Percentiles rank a stretch among this genome's conserved stretches.
Conservation (phyloP, 495 filamentous ascomycete species). For the Xylaria telfairii region DNA sequence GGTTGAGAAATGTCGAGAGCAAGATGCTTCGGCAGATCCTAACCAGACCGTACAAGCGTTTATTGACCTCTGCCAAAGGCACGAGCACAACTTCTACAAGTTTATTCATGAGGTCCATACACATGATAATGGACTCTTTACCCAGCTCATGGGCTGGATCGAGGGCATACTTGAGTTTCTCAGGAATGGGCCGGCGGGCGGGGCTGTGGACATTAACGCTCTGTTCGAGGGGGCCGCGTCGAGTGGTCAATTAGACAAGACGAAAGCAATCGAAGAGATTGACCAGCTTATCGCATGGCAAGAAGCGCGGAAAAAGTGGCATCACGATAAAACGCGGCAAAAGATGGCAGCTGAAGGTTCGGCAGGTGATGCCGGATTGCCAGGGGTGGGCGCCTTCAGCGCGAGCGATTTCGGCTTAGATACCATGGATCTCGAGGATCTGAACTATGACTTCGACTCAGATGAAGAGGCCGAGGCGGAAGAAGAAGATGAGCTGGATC, state of each 20-base stretch:
- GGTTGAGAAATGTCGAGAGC: slow-evolving; percentile 85
- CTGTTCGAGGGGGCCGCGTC: slow-evolving; percentile 80
- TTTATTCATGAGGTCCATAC: slow-evolving; percentile 97
- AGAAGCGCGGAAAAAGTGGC: slow-evolving; percentile 92
- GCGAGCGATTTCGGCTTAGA: slow-evolving; percentile 88
- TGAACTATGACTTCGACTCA: slow-evolving; percentile 76
- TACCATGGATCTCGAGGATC: slow-evolving; percentile 83
- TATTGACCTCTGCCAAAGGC: slow-evolving; percentile 94
- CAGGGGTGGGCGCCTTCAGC: slow-evolving; percentile 63
- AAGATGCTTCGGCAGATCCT: slow-evolving; percentile 91
- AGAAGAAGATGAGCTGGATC: slow-evolving; percentile 80
- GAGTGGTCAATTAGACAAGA: slow-evolving; percentile 68
- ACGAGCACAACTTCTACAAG: slow-evolving; percentile 97
- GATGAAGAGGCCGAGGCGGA: slow-evolving; percentile 72
- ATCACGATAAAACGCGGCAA: slow-evolving; percentile 94
- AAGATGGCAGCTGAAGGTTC: slow-evolving; percentile 93
- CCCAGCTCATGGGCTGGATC: slow-evolving; percentile 94
- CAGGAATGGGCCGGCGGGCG: slow-evolving; percentile 77
- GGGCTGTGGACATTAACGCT: slow-evolving; percentile 90
- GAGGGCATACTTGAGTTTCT: slow-evolving; percentile 96
- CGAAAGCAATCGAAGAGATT: slow-evolving; percentile 79
- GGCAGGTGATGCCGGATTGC: slow-evolving; percentile 48
- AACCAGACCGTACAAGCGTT: slow-evolving; percentile 99
- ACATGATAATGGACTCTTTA: slow-evolving; percentile 97
- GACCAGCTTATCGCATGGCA: slow-evolving; percentile 90